Evolutionary conservation across 805 yeast species (phyloP).

Genomic region (Lachancea mirantina): DNA sequence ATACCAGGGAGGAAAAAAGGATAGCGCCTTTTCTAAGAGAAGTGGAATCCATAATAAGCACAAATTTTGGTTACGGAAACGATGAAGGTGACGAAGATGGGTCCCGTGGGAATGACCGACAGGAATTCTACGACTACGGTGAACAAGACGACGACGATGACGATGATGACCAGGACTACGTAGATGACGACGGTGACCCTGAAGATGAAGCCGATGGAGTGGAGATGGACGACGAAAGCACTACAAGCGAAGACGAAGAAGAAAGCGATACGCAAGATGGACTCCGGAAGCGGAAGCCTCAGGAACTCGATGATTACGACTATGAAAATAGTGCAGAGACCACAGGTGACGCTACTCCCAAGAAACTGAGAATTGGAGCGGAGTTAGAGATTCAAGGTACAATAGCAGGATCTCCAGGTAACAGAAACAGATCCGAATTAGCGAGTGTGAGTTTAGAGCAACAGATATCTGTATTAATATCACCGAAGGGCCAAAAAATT

Average conservation of each 20-base stretch:
- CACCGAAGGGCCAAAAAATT: too few species aligned
- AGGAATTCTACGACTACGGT: slow-evolving; percentile 9
- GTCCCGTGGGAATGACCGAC: slow-evolving; percentile 13
- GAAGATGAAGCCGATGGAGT: slow-evolving; percentile 5
- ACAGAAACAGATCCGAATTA: slow-evolving; percentile 2
- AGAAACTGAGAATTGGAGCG: slow-evolving; percentile 1
- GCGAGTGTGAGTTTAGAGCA: slow-evolving; percentile 11
- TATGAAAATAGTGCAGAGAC: slow-evolving; percentile 10
- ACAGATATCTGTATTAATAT: slow-evolving; percentile 12
- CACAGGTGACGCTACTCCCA: slow-evolving; percentile 4
- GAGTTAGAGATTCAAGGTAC: background rate
- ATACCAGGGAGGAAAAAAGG: slow-evolving; percentile 14
- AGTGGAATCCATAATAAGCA: slow-evolving; percentile 27
- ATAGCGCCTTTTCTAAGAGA: slow-evolving; percentile 23
- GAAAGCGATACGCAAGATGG: slow-evolving; percentile 7
- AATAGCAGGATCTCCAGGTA: slow-evolving; percentile 5
- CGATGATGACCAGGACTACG: slow-evolving; percentile 12
- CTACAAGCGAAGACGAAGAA: slow-evolving; percentile 6
- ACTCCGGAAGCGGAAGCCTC: slow-evolving; percentile 23
- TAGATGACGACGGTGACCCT: slow-evolving; percentile 12
- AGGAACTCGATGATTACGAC: slow-evolving; percentile 26
- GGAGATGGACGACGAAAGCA: slow-evolving; percentile 9
- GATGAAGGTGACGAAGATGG: slow-evolving; percentile 28
- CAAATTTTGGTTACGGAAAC: slow-evolving; percentile 29
- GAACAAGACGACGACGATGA: slow-evolving; percentile 17